A percentile compares a stretch with the other conserved stretches of the same genome.
Conservation (phyloP, 768 basidiomycete species). For the Psilocybe azurescens region DNA sequence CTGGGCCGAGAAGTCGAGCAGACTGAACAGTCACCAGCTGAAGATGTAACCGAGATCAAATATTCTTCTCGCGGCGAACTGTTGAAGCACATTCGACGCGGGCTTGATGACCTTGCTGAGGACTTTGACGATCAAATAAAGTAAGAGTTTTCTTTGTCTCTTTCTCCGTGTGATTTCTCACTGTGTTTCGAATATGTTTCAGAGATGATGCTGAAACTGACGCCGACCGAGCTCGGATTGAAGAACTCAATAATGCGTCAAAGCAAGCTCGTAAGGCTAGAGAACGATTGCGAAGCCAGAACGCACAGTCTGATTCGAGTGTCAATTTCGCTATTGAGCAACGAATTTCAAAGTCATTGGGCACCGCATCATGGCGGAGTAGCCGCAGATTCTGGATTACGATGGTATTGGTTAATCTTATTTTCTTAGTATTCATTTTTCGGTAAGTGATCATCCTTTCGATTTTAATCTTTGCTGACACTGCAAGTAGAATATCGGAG, state of each 20-base stretch:
- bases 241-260: conserved; percentile 59
- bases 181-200: background rate
- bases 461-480: conserved; percentile 9
- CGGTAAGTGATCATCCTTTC: conserved; percentile 43
- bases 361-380: background rate
- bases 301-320: background rate
- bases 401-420: conserved; percentile 43
- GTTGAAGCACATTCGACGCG: conserved; percentile 59
- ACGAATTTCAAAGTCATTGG: background rate
- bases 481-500: conserved; percentile 45
- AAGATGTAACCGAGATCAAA: conserved; percentile 24
- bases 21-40: conserved; percentile 27
- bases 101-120: conserved; percentile 60
- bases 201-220: conserved; percentile 13
- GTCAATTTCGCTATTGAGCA: background rate
- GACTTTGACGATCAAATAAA: conserved; percentile 63
- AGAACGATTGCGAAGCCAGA: conserved; percentile 11
- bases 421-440: conserved; percentile 58
- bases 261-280: conserved; percentile 55
- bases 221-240: conserved; percentile 49
- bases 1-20: conserved; percentile 64
- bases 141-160: conserved; percentile 38
- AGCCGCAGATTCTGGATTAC: conserved; percentile 26
- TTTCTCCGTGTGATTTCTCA: background rate
- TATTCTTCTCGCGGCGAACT: conserved; percentile 52